Evolutionary conservation across 2,329 filamentous ascomycete species (phyloP).

Genomic region (Aspergillus sp.): DNA sequence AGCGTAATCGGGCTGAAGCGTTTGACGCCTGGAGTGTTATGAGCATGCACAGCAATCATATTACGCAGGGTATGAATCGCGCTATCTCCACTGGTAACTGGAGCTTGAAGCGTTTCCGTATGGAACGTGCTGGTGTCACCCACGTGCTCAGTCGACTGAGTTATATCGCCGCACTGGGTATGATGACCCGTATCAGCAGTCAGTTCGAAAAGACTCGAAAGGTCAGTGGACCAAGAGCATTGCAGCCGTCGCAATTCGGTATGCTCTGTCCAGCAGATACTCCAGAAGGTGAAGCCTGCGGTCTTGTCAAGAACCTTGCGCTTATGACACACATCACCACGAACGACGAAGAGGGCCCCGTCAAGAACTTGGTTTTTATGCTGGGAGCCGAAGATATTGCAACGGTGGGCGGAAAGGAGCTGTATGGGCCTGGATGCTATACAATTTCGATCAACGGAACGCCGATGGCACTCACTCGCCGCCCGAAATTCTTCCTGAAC

Average conservation of each 20-base stretch:
- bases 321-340: constrained; percentile 99
- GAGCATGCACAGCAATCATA: constrained; percentile 78
- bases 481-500: constrained; percentile 81
- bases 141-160: constrained; percentile 93
- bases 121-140: constrained; percentile 95
- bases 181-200: constrained; percentile 99
- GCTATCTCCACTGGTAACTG: constrained; percentile 98
- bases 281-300: constrained; percentile 96
- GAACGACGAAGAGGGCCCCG: constrained; percentile 87
- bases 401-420: constrained; percentile 77
- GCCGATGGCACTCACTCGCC: constrained; percentile 80
- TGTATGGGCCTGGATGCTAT: constrained; percentile 81
- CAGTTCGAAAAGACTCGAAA: constrained; percentile 99
- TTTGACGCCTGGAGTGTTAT: constrained; percentile 87
- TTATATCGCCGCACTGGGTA: constrained; percentile 93
- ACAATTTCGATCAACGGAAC: constrained; percentile 96
- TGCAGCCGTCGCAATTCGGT: constrained; percentile 96
- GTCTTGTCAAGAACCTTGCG: constrained; percentile 95
- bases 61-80: constrained; percentile 89
- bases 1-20: constrained; percentile 82
- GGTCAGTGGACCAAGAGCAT: constrained; percentile 88
- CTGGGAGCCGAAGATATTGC: constrained; percentile 82
- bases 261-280: constrained; percentile 98
- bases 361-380: constrained; percentile 81
- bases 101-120: constrained; percentile 96